phyloP scores from a whole-genome alignment of 2,329 filamentous ascomycete genomes.

The Pseudophaeomoniella oleicola region DNA sequence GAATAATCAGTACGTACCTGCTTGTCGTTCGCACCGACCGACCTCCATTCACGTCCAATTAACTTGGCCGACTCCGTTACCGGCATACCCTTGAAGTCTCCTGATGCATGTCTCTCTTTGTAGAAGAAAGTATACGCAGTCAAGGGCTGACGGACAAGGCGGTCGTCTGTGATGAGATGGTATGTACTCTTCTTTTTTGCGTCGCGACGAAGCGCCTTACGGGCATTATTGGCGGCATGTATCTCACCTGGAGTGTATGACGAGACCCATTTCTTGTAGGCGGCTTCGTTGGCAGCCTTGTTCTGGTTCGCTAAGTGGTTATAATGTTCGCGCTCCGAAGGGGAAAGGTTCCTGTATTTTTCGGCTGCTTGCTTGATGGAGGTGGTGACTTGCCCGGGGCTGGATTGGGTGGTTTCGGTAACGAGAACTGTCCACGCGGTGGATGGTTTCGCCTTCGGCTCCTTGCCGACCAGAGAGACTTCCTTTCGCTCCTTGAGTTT shows the following conservation, averaged over 20 bases:
- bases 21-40: slow-evolving; percentile 21
- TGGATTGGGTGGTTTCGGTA: not conserved
- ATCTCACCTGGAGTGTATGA: slow-evolving; percentile 43
- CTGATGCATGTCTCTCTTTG: slow-evolving; percentile 27
- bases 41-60: slow-evolving; percentile 33
- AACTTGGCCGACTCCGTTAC: slow-evolving; percentile 24
- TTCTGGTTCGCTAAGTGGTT: slow-evolving; percentile 35
- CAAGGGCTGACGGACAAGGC: slow-evolving; percentile 30
- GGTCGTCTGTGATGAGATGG: slow-evolving; percentile 35
- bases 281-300: slow-evolving; percentile 25
- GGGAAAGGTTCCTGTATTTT: slow-evolving; percentile 17
- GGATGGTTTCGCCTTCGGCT: not conserved
- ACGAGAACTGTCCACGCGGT: not conserved
- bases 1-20: too few species aligned
- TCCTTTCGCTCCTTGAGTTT: not conserved
- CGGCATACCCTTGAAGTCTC: slow-evolving; percentile 35
- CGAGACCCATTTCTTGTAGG: slow-evolving; percentile 40
- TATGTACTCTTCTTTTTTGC: slow-evolving; percentile 6
- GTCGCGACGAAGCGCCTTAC: slow-evolving; percentile 14
- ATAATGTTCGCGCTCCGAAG: slow-evolving; percentile 30
- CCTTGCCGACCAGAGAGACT: not conserved
- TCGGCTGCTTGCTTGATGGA: slow-evolving; percentile 1
- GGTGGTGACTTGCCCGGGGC: not conserved
- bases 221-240: slow-evolving; percentile 43
- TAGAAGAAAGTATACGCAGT: slow-evolving; percentile 29